phyloP scores from a whole-genome alignment of 2,329 filamentous ascomycete genomes.

The Colletotrichum truncatum region DNA sequence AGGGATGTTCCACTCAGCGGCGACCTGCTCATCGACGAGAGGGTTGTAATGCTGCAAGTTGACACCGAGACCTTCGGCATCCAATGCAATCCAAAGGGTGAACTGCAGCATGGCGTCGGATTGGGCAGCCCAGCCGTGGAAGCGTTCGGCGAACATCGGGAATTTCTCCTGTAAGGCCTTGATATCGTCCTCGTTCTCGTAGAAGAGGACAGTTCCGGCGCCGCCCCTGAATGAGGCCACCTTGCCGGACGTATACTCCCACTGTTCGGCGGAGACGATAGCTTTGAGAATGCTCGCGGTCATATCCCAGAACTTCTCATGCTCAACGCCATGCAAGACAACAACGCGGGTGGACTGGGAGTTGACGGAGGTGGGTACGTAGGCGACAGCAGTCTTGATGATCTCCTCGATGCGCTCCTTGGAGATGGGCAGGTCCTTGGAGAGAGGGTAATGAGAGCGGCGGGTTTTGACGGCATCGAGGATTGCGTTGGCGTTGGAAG shows the following conservation, averaged over 20 bases:
- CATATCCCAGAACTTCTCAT: slow-evolving; percentile 88
- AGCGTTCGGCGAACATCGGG: slow-evolving; percentile 79
- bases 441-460: slow-evolving; percentile 75
- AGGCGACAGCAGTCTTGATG: slow-evolving; percentile 68
- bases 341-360: slow-evolving; percentile 83
- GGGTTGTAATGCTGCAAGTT: slow-evolving; percentile 97
- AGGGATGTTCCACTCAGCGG: slow-evolving; percentile 75
- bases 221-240: slow-evolving; percentile 70
- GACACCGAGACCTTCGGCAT: slow-evolving; percentile 84
- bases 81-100: slow-evolving; percentile 82
- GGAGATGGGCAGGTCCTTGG: slow-evolving; percentile 68
- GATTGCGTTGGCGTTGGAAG: too few relatives aligned
- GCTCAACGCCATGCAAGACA: slow-evolving; percentile 82
- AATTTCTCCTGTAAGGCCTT: slow-evolving; percentile 73
- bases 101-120: slow-evolving; percentile 85
- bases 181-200: slow-evolving; percentile 78
- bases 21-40: slow-evolving; percentile 78
- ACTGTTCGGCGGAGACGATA: slow-evolving; percentile 73
- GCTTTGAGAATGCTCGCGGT: slow-evolving; percentile 70
- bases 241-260: slow-evolving; percentile 58
- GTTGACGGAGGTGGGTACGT: slow-evolving; percentile 88
- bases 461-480: too few relatives aligned
- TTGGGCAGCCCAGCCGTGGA: slow-evolving; percentile 80
- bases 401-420: slow-evolving; percentile 71
- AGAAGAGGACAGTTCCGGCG: slow-evolving; percentile 89